Percentiles rank a stretch among this genome's conserved stretches.
Conservation (phyloP, 31 red algal species). For the Endocladia muricata region DNA sequence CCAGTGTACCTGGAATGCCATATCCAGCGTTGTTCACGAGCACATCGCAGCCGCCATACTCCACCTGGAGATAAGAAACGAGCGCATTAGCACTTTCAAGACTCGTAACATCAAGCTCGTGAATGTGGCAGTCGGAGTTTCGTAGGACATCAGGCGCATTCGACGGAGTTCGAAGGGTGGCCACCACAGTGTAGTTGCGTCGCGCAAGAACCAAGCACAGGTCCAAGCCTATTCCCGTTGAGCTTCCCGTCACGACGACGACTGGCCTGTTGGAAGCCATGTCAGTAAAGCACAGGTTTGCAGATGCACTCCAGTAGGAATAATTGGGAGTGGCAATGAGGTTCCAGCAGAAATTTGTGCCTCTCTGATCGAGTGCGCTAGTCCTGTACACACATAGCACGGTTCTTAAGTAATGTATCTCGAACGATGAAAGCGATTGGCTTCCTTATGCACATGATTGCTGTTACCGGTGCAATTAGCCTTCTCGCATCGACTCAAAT, state of each 20-base stretch:
- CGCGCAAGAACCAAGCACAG: neutral
- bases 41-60: slow-evolving; percentile 38
- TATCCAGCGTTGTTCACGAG: slow-evolving; percentile 63
- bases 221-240: slow-evolving; percentile 35
- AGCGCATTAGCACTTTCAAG: slow-evolving; percentile 3
- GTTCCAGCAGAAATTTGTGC: too few relatives aligned
- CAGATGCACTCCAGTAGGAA: too few relatives aligned
- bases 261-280: too few relatives aligned
- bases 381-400: too few relatives aligned
- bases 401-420: too few relatives aligned
- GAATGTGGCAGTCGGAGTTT: slow-evolving; percentile 4
- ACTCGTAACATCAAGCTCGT: slow-evolving; percentile 37
- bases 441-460: too few relatives aligned
- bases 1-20: slow-evolving; percentile 22
- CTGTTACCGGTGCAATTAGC: too few relatives aligned
- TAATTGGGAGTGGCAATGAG: too few relatives aligned
- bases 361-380: too few relatives aligned
- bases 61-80: neutral
- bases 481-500: too few relatives aligned
- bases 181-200: slow-evolving; percentile 10
- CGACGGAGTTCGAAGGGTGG: slow-evolving; percentile 33
- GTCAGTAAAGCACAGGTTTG: too few relatives aligned
- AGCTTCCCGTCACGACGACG: slow-evolving; percentile 42
- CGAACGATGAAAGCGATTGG: too few relatives aligned
- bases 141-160: neutral